These are phyloP conservation scores for Phytopythium litorale DNA, from an alignment of 352 stramenopile species.

Conservation along the genomic window DNA sequence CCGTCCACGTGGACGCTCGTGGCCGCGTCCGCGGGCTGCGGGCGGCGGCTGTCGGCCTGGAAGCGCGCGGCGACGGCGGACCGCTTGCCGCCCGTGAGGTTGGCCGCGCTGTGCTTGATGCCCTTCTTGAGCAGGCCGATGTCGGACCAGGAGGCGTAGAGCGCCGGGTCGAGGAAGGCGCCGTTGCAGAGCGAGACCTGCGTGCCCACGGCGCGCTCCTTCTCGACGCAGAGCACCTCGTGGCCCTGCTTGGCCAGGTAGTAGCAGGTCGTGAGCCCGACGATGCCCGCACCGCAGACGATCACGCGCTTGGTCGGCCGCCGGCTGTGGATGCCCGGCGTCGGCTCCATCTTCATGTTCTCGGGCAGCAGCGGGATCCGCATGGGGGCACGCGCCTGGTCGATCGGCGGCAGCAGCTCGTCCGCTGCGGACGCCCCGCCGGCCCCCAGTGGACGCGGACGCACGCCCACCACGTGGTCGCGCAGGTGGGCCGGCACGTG, in stretches of 20 bases:
- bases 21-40: neutral
- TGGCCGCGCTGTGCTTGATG: constrained; percentile 3
- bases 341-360: constrained; percentile 68
- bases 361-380: constrained; percentile 50
- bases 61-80: neutral
- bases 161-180: constrained; percentile 74
- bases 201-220: constrained; percentile 71
- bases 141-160: constrained; percentile 83
- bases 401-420: constrained; percentile 58
- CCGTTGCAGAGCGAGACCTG: constrained; percentile 82
- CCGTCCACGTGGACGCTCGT: constrained; percentile 29
- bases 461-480: constrained; percentile 52
- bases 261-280: constrained; percentile 82
- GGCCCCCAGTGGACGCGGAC: constrained; percentile 16
- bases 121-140: constrained; percentile 57
- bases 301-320: constrained; percentile 77
- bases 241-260: constrained; percentile 84
- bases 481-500: constrained; percentile 55
- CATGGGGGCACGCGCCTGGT: constrained; percentile 46
- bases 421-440: constrained; percentile 19
- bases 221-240: constrained; percentile 85
- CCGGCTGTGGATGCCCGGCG: constrained; percentile 49
- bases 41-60: constrained; percentile 8
- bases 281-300: constrained; percentile 82
- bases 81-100: neutral